Conservation (phyloP, 768 basidiomycete species). For the Ramaria rubella region DNA sequence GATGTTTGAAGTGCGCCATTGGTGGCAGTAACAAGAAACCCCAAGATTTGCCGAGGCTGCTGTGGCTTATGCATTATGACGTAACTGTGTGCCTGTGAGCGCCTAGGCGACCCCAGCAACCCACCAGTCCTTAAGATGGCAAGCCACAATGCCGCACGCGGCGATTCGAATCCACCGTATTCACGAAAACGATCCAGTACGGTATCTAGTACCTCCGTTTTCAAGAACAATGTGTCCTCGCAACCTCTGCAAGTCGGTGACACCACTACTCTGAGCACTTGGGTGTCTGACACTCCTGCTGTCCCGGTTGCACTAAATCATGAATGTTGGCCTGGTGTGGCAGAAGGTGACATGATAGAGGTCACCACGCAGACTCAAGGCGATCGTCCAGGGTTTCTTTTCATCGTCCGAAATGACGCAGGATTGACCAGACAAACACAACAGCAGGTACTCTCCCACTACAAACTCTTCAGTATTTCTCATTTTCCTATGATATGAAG, state of each 20-base stretch:
- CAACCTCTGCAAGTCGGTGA: conserved; percentile 56
- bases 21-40: background rate
- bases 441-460: conserved; percentile 45
- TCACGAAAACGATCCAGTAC: conserved; percentile 8
- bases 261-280: conserved; percentile 53
- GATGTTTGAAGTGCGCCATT: background rate
- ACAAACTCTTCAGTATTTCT: background rate
- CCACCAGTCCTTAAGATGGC: conserved; percentile 2
- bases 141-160: conserved; percentile 5
- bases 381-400: conserved; percentile 45
- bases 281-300: conserved; percentile 70
- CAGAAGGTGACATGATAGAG: conserved; percentile 66
- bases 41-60: background rate
- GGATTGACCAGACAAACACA: conserved; percentile 47
- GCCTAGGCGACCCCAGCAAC: too few species aligned
- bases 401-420: conserved; percentile 63
- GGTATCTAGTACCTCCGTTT: conserved; percentile 4
- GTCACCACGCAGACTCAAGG: conserved; percentile 32
- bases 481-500: conserved; percentile 27
- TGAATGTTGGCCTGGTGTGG: conserved; percentile 69
- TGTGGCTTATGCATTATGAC: too few species aligned
- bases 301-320: conserved; percentile 64
- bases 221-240: conserved; percentile 10
- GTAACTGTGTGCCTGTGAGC: too few species aligned
- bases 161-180: conserved; percentile 5